Evolutionary conservation across 306 rosid genomes (phyloP).

Genomic region (Fagus sylvatica): DNA sequence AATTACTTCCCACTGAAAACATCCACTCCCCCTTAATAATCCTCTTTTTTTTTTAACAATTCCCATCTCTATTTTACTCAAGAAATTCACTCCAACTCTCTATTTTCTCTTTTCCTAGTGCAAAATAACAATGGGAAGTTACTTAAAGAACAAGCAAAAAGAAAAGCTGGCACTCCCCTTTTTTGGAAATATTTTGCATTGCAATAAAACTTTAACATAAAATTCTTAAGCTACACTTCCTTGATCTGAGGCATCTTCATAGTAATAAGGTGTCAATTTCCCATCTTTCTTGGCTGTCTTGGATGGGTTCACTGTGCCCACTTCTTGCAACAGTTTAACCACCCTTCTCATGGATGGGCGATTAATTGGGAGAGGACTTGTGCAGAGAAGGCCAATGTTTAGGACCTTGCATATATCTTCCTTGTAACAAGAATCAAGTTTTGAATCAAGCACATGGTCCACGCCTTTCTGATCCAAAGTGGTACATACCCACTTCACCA

Average conservation of each 20-base stretch:
- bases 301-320: slow-evolving; percentile 39
- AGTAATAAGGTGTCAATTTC: slow-evolving; percentile 62
- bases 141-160: slow-evolving; percentile 24
- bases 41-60: slow-evolving; percentile 11
- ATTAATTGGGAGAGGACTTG: slow-evolving; percentile 85
- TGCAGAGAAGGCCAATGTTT: slow-evolving; percentile 83
- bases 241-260: slow-evolving; percentile 62
- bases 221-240: slow-evolving; percentile 60
- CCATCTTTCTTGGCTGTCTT: slow-evolving; percentile 48
- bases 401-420: slow-evolving; percentile 81
- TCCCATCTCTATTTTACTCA: slow-evolving; percentile 5
- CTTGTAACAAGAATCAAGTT: slow-evolving; percentile 68
- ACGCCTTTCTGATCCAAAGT: slow-evolving; percentile 79
- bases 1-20: slow-evolving; percentile 34
- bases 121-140: slow-evolving; percentile 22
- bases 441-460: slow-evolving; percentile 65
- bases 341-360: slow-evolving; percentile 70
- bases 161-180: slow-evolving; percentile 8
- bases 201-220: slow-evolving; percentile 3
- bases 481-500: slow-evolving; percentile 88
- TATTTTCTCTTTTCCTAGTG: neutral
- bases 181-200: slow-evolving; percentile 7
- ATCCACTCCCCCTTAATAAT: neutral
- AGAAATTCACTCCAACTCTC: too few relatives aligned
- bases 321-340: slow-evolving; percentile 68